Conservation (phyloP, 441 rosid species). For the Adansonia grandidieri region DNA sequence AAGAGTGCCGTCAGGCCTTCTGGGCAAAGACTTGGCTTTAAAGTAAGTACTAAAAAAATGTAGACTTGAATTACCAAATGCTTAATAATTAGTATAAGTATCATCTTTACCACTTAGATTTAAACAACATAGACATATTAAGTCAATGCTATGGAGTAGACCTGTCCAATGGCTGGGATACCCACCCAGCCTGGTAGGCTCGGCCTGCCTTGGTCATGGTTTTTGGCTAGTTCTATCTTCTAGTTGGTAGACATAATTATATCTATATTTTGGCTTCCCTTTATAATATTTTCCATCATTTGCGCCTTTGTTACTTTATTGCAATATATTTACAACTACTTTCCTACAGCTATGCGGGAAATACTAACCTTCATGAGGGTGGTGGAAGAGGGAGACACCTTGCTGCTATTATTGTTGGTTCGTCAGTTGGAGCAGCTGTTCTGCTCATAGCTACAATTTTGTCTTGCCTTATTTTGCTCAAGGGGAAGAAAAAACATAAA, state of each 20-base stretch:
- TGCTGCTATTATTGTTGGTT: slow-evolving; percentile 59
- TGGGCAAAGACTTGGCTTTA: slow-evolving; percentile 48
- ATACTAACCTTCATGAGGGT: slow-evolving; percentile 53
- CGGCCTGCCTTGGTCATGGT: too few species aligned
- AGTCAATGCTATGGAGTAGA: neutral
- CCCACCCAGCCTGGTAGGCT: too few species aligned
- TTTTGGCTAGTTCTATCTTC: neutral
- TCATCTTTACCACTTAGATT: slow-evolving; percentile 9
- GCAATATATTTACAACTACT: neutral
- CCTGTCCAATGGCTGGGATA: too few species aligned
- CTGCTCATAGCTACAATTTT: slow-evolving; percentile 62
- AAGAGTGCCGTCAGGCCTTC: slow-evolving; percentile 66
- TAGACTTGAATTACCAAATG: neutral
- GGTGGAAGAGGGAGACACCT: slow-evolving; percentile 48
- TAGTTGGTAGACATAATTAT: neutral
- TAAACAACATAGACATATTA: neutral
- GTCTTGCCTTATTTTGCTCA: slow-evolving; percentile 59
- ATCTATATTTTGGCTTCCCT: neutral
- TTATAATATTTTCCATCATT: neutral
- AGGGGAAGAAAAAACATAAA: slow-evolving; percentile 52
- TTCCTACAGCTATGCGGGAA: slow-evolving; percentile 67
- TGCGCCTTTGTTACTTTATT: neutral
- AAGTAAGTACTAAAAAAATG: slow-evolving; percentile 57
- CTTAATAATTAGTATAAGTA: slow-evolving; percentile 9
- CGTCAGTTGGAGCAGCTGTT: slow-evolving; percentile 74